Evolutionary conservation across 2,329 filamentous ascomycete genomes (phyloP).

Genomic region (Sclerotinia sclerotiorum): DNA sequence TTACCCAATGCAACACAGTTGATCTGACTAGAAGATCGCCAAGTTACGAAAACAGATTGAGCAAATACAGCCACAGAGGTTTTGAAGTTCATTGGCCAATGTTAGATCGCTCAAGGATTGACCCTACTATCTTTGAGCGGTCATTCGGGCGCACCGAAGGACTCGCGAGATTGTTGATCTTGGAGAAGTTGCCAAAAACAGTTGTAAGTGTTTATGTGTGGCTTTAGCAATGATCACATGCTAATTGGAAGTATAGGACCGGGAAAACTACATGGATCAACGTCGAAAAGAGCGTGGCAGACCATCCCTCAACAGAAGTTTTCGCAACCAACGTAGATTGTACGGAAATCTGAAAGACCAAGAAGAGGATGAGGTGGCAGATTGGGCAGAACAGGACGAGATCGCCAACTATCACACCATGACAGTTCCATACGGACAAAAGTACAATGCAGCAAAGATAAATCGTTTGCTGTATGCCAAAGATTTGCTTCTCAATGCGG

Average conservation of each 20-base stretch:
- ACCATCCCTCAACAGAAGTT: constrained; percentile 51
- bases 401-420: constrained; percentile 79
- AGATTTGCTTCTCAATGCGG: constrained; percentile 78
- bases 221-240: neutral
- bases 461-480: constrained; percentile 81
- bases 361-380: constrained; percentile 73
- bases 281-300: constrained; percentile 71
- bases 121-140: constrained; percentile 84
- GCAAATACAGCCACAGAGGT: constrained; percentile 80
- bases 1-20: constrained; percentile 79
- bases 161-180: constrained; percentile 73
- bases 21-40: constrained; percentile 78
- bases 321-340: constrained; percentile 46
- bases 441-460: constrained; percentile 66
- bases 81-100: constrained; percentile 82
- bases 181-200: constrained; percentile 73
- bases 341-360: constrained; percentile 73
- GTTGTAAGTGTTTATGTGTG: constrained; percentile 32
- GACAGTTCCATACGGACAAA: constrained; percentile 65
- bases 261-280: constrained; percentile 69
- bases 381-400: constrained; percentile 77
- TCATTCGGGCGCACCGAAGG: constrained; percentile 75
- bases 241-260: constrained; percentile 44
- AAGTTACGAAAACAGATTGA: constrained; percentile 83
- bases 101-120: constrained; percentile 71